Base-by-base conservation (phyloP, 164 flowering plant genomes). In the Nelumbo lutea region DNA sequence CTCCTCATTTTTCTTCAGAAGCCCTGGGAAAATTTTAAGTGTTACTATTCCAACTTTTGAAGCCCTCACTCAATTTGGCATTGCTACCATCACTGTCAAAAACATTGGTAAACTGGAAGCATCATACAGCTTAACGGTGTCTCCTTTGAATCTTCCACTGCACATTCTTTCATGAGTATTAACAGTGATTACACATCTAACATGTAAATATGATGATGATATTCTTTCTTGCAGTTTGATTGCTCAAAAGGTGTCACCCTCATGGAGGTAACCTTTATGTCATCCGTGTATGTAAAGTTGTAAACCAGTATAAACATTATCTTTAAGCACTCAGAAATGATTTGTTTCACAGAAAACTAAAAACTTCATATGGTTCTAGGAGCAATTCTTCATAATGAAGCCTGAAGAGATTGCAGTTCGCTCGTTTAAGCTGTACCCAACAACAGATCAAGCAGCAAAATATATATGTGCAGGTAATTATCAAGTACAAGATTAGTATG, bases 81-180 rank as follows among this genome's bases (percentile, higher is more conserved):
- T 78, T 72, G 96, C 97, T 60, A 79, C 88, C 68, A 76, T 94
- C 65, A 86, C 87, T 5, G 73, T 89, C 15, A 78, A 85, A 79
- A 94, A 91, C 70, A 78, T 80, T 66, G 98, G 98, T 72, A 85
- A 86, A 80, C 75, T 94, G 61, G 97, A 94, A 80, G 98, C 97
- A 52, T 94, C 98, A 40, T 94, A 94, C 67, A 90, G 98, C 84
- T 81, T 91, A 76, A 90, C 91, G 84, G 96, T 94, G 86, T 45
- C 46, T 50, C 39, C 3, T 3, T 42, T 59, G 42, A 48, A 46
- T 39, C 51, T 59, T 68, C 55, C 51, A 41, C 9, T 0, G 42
- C 41, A 48, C 4, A 65, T 58, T 50, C 15, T 59, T 59, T 65
- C 48, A 27, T 38, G 58, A 39, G 42, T 6, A 63, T 10, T 47